These are phyloP conservation scores for Penicillium dipodomyicola DNA, from an alignment of 495 filamentous ascomycete genomes.

Conservation along the genomic window DNA sequence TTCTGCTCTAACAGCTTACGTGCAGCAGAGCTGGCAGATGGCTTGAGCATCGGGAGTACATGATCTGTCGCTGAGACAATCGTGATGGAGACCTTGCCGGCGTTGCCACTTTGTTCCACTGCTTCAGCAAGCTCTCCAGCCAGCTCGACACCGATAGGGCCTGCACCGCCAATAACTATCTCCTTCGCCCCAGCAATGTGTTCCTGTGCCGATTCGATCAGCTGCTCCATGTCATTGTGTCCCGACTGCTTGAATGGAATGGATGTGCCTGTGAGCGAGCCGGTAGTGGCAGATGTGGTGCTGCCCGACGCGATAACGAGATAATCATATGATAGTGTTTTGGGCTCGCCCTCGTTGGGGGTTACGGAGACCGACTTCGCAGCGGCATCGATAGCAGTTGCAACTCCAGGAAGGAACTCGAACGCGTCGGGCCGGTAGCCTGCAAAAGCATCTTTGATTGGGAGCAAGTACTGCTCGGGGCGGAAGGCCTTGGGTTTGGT, in stretches of 20 bases:
- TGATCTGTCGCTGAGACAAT: slow-evolving; percentile 39
- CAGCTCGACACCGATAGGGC: slow-evolving; percentile 64
- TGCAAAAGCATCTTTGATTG: slow-evolving; percentile 52
- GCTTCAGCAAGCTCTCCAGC: slow-evolving; percentile 58
- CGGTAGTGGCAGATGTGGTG: slow-evolving; percentile 45
- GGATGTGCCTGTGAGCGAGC: slow-evolving; percentile 34
- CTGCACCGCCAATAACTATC: slow-evolving; percentile 66
- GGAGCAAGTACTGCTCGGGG: slow-evolving; percentile 43
- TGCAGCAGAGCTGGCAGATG: slow-evolving; percentile 25
- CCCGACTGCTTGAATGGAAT: slow-evolving; percentile 53
- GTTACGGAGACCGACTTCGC: slow-evolving; percentile 44
- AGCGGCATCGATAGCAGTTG: slow-evolving; percentile 46
- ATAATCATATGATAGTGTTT: slow-evolving; percentile 48
- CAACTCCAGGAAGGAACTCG: slow-evolving; percentile 56
- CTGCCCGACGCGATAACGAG: slow-evolving; percentile 54
- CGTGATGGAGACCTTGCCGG: slow-evolving; percentile 41
- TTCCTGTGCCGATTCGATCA: slow-evolving; percentile 44
- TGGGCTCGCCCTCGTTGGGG: slow-evolving; percentile 24
- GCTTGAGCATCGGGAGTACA: slow-evolving; percentile 35
- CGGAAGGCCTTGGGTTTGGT: slow-evolving; percentile 42
- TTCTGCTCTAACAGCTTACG: slow-evolving; percentile 26
- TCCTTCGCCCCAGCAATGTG: slow-evolving; percentile 51
- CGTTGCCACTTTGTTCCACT: slow-evolving; percentile 36
- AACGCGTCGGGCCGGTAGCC: slow-evolving; percentile 47
- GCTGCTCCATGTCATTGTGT: slow-evolving; percentile 41